phyloP scores from a whole-genome alignment of 176 grass and related monocot species.

The Bromus sterilis region DNA sequence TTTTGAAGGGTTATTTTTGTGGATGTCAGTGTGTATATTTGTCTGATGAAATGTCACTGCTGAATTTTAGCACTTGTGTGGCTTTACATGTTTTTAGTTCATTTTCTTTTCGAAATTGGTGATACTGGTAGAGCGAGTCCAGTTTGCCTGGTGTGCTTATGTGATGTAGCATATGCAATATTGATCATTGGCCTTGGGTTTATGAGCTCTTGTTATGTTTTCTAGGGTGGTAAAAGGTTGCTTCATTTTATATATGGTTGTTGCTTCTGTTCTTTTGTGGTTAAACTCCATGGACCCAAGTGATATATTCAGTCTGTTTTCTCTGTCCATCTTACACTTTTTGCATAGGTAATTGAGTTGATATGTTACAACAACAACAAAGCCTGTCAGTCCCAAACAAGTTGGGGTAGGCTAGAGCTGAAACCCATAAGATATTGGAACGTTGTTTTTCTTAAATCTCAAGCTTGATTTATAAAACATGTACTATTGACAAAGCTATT shows the following conservation, averaged over 20 bases:
- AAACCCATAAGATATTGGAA: too few species aligned
- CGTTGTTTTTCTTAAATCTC: not conserved
- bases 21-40: not conserved
- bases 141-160: too few species aligned
- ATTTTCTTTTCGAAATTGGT: too few species aligned
- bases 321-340: not conserved
- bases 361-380: too few species aligned
- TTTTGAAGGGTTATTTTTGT: not conserved
- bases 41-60: not conserved
- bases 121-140: too few species aligned
- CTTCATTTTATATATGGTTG: not conserved
- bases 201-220: too few species aligned
- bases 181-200: too few species aligned
- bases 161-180: too few species aligned
- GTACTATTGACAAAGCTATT: too few species aligned
- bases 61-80: not conserved
- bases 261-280: not conserved
- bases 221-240: not conserved
- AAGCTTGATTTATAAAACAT: not conserved
- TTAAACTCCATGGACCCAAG: not conserved
- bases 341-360: not conserved
- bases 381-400: too few species aligned
- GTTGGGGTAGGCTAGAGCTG: too few species aligned
- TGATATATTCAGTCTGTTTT: not conserved
- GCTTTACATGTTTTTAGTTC: too few species aligned